Evolutionary conservation across 1,139 yeast genomes (phyloP).

Genomic region (Meyerozyma athensensis): DNA sequence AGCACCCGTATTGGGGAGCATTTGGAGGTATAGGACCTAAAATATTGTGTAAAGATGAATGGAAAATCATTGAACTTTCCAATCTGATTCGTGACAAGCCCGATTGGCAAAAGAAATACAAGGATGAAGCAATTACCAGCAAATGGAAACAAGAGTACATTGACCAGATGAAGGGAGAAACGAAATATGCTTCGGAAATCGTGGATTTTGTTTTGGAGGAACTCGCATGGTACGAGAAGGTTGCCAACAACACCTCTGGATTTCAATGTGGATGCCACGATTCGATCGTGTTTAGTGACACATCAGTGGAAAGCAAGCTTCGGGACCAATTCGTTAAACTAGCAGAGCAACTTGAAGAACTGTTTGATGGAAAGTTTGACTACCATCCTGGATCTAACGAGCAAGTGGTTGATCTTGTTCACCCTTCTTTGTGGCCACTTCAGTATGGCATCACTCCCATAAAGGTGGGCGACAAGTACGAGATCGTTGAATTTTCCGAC

Average conservation of each 20-base stretch:
- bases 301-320: conserved; percentile 10
- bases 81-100: conserved; percentile 24
- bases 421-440: conserved; percentile 39
- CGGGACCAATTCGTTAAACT: conserved; percentile 11
- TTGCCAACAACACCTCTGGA: conserved; percentile 11
- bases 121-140: conserved; percentile 18
- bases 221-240: conserved; percentile 24
- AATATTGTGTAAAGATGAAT: conserved; percentile 21
- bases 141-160: conserved; percentile 31
- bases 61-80: conserved; percentile 22
- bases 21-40: conserved; percentile 14
- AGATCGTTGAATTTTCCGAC: conserved; percentile 11
- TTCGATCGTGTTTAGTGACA: conserved; percentile 16
- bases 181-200: conserved; percentile 15
- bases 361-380: conserved; percentile 19
- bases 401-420: conserved; percentile 37
- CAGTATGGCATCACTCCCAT: conserved; percentile 31
- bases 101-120: conserved; percentile 29
- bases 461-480: conserved; percentile 6
- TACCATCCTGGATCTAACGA: conserved; percentile 35
- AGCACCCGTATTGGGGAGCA: conserved; percentile 13
- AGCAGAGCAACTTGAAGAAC: conserved; percentile 11
- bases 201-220: conserved; percentile 23
- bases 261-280: conserved; percentile 16
- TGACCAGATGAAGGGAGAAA: conserved; percentile 13